These are phyloP conservation scores for Jatropha multifida DNA, from an alignment of 441 rosid genomes.

Conservation along the genomic window DNA sequence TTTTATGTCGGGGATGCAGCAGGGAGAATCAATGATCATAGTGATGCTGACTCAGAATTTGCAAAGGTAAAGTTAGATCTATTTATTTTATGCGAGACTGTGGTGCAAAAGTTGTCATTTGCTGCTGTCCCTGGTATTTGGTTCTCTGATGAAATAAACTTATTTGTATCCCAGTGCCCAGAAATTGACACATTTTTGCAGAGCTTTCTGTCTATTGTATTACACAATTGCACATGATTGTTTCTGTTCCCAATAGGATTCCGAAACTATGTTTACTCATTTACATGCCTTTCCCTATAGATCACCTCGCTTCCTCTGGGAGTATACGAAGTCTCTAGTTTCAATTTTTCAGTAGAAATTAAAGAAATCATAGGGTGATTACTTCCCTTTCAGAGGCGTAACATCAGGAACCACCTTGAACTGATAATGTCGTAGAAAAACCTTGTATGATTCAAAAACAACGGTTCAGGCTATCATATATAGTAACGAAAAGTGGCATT, in stretches of 20 bases:
- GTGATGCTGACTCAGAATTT: constrained; percentile 85
- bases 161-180: background rate
- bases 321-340: background rate
- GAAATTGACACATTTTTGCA: background rate
- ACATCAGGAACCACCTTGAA: background rate
- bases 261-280: background rate
- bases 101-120: background rate
- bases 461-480: too few species aligned
- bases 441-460: background rate
- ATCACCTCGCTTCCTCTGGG: too few species aligned
- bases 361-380: background rate
- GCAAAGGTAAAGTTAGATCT: constrained; percentile 52
- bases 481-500: background rate
- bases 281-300: background rate
- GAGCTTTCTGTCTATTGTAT: background rate
- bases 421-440: background rate
- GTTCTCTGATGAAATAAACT: background rate
- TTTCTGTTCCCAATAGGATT: background rate
- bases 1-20: constrained; percentile 98
- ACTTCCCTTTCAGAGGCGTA: background rate
- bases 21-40: constrained; percentile 75
- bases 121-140: background rate
- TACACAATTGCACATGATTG: background rate
- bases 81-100: background rate
- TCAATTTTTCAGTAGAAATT: background rate